These are phyloP conservation scores for Bipolaris zeicola DNA, from an alignment of 2,329 filamentous ascomycete genomes.

Conservation along the genomic window DNA sequence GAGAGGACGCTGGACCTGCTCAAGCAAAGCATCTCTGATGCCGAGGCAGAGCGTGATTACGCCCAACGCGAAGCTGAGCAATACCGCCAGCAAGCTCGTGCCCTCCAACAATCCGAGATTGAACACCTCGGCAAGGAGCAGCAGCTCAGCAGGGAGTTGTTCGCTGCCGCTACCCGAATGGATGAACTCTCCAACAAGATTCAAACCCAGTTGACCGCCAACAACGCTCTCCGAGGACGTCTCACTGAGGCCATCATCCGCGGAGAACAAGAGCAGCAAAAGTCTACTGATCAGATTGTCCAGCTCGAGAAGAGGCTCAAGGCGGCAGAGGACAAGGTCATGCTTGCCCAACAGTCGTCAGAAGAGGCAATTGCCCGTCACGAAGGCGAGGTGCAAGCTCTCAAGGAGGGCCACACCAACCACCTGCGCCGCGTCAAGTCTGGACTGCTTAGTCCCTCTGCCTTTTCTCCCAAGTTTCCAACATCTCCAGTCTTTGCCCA, in stretches of 20 bases:
- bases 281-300: slow-evolving; percentile 81
- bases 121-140: slow-evolving; percentile 64
- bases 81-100: slow-evolving; percentile 66
- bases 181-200: slow-evolving; percentile 82
- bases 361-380: slow-evolving; percentile 83
- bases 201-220: slow-evolving; percentile 77
- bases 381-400: slow-evolving; percentile 78
- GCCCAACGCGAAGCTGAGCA: slow-evolving; percentile 68
- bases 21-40: slow-evolving; percentile 70
- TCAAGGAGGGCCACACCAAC: slow-evolving; percentile 77
- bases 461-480: slow-evolving; percentile 64
- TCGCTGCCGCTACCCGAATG: slow-evolving; percentile 74
- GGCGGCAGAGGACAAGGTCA: slow-evolving; percentile 79
- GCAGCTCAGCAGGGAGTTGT: slow-evolving; percentile 71
- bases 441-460: slow-evolving; percentile 53
- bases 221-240: slow-evolving; percentile 74
- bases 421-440: slow-evolving; percentile 76
- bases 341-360: slow-evolving; percentile 80
- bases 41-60: slow-evolving; percentile 74
- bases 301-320: slow-evolving; percentile 81
- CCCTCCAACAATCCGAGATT: slow-evolving; percentile 62
- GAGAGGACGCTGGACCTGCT: slow-evolving; percentile 67
- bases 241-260: slow-evolving; percentile 79
- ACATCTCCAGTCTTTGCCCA: slow-evolving; percentile 66
- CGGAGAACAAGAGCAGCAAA: slow-evolving; percentile 81